A percentile compares a stretch with the other conserved stretches of the same genome.
Conservation (phyloP, 208 protist species). For the Cochliopodium minus region DNA sequence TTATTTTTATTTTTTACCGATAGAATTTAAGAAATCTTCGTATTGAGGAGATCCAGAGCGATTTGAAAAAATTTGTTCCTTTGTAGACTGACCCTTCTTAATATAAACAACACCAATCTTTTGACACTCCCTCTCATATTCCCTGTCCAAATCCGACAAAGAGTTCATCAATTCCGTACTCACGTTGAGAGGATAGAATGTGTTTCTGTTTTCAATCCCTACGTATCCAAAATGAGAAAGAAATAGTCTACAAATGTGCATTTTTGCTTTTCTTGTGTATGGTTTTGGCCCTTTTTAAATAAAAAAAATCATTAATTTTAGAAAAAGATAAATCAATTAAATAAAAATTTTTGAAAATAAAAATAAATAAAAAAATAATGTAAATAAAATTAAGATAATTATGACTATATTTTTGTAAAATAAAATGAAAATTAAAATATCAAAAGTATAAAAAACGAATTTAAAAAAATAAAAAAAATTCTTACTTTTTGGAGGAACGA, state of each 20-base stretch:
- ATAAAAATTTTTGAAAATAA: not conserved
- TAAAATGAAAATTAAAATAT: not conserved
- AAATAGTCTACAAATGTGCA: not conserved
- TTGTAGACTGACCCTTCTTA: constrained; percentile 1
- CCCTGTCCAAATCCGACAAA: constrained; percentile 1
- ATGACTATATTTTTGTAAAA: not conserved
- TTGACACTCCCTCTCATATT: not conserved
- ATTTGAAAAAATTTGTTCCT: too few species aligned
- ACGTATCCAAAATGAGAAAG: not conserved
- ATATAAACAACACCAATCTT: constrained; percentile 21
- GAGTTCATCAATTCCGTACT: not conserved
- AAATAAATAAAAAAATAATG: not conserved
- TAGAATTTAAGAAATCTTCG: too few species aligned
- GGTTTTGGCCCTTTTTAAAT: not conserved
- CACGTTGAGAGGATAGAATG: not conserved
- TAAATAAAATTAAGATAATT: not conserved
- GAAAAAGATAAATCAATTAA: not conserved
- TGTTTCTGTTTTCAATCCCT: not conserved
- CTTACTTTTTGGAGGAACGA: too few species aligned
- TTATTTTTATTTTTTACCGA: too few species aligned
- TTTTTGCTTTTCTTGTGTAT: not conserved
- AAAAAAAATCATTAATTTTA: not conserved
- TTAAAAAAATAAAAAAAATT: too few species aligned
- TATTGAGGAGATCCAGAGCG: too few species aligned
- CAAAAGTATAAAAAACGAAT: too few species aligned